These are phyloP conservation scores for Melaleuca quinquenervia DNA, from an alignment of 345 rosid genomes.

Conservation along the genomic window DNA sequence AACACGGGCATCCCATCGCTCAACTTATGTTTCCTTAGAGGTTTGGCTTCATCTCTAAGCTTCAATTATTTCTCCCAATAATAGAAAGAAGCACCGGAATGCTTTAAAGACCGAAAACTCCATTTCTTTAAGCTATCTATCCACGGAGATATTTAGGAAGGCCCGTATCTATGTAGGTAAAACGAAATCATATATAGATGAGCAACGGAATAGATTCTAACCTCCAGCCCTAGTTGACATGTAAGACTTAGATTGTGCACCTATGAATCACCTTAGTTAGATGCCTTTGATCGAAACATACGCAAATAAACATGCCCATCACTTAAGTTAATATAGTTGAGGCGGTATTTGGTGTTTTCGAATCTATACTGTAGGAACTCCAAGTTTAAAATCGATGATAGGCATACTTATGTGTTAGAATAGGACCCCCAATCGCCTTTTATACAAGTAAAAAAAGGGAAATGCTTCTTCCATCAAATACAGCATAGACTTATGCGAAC, in stretches of 20 bases:
- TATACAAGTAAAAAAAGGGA: neutral
- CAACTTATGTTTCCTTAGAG: neutral
- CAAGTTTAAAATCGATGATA: neutral
- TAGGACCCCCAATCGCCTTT: neutral
- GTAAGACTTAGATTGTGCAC: neutral
- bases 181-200: neutral
- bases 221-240: too few relatives aligned
- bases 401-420: neutral
- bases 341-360: neutral
- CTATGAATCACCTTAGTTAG: neutral
- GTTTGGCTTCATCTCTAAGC: neutral
- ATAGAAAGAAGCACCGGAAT: neutral
- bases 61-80: neutral
- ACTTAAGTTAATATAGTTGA: neutral
- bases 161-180: neutral
- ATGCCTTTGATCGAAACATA: neutral
- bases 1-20: neutral
- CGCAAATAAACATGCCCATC: neutral
- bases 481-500: neutral
- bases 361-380: neutral
- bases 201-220: accelerated
- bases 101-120: neutral
- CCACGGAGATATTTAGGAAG: neutral
- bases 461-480: neutral
- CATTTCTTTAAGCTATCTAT: neutral